phyloP scores from a whole-genome alignment of 257 asterid genomes.

The Rhazya stricta region DNA sequence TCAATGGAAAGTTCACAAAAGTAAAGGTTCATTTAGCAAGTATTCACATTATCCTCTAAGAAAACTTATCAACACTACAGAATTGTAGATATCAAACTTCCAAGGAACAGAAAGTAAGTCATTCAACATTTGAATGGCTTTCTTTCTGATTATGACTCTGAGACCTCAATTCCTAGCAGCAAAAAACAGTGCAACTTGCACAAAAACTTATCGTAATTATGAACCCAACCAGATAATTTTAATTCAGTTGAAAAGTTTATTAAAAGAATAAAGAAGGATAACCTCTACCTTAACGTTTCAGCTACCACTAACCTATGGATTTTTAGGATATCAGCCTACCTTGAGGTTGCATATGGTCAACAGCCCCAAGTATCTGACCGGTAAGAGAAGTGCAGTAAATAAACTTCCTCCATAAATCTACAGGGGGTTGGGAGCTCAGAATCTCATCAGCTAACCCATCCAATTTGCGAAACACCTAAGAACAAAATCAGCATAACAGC shows the following conservation, averaged over 20 bases:
- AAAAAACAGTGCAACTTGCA: background rate
- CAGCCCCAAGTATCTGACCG: conserved; percentile 76
- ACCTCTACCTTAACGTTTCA: conserved; percentile 4
- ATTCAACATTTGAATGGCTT: background rate
- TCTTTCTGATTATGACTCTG: background rate
- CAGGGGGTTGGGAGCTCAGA: conserved; percentile 72
- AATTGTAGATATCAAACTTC: background rate
- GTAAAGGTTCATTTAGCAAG: background rate
- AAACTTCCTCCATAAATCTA: conserved; percentile 93
- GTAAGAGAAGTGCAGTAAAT: conserved; percentile 82
- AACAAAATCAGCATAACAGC: conserved; percentile 35
- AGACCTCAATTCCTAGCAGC: background rate
- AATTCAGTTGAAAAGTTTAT: background rate
- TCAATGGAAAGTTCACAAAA: background rate
- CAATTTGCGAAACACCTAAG: conserved; percentile 71
- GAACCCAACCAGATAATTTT: background rate
- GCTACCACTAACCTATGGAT: background rate
- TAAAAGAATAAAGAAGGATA: background rate
- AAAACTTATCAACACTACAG: background rate
- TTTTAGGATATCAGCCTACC: conserved; percentile 34
- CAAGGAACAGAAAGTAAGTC: background rate
- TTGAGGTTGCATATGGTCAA: conserved; percentile 89
- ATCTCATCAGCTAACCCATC: conserved; percentile 83
- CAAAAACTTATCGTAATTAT: background rate
- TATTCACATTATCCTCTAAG: too few species aligned